Evolutionary conservation across 2,329 filamentous ascomycete species (phyloP).

Genomic region (Pestalotiopsis sp.): DNA sequence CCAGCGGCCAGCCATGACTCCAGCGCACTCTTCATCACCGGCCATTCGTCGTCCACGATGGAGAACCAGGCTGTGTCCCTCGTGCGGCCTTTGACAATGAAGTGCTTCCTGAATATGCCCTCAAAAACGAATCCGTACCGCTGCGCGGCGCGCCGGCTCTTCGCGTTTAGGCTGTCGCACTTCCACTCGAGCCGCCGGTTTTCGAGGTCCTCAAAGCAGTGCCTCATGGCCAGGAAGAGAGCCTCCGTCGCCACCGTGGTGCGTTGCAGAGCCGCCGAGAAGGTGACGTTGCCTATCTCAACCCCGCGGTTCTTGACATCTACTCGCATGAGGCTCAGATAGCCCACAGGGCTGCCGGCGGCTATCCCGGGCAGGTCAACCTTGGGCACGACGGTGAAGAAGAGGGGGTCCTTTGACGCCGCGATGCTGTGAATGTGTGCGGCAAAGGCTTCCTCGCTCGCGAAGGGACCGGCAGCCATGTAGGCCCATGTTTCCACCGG

Average conservation of each 20-base stretch:
- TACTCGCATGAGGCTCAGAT: slow-evolving; percentile 41
- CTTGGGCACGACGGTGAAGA: slow-evolving; percentile 26
- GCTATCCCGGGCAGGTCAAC: slow-evolving; percentile 9
- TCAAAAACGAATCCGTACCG: slow-evolving; percentile 61
- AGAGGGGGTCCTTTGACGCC: slow-evolving; percentile 19
- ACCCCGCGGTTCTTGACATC: slow-evolving; percentile 47
- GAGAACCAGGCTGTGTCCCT: slow-evolving; percentile 63
- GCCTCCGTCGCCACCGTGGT: slow-evolving; percentile 59
- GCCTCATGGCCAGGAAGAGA: slow-evolving; percentile 53
- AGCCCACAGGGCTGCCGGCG: slow-evolving; percentile 21
- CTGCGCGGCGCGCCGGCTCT: slow-evolving; percentile 53
- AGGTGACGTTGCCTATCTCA: slow-evolving; percentile 59
- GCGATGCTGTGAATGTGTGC: slow-evolving; percentile 16
- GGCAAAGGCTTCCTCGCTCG: slow-evolving; percentile 19
- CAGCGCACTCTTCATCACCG: slow-evolving; percentile 41
- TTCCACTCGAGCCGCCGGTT: slow-evolving; percentile 66
- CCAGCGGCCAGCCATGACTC: slow-evolving; percentile 52
- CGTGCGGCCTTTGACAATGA: slow-evolving; percentile 56
- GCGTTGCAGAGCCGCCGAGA: slow-evolving; percentile 48
- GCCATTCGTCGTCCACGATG: slow-evolving; percentile 61
- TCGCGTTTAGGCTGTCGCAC: slow-evolving; percentile 55
- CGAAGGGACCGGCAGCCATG: slow-evolving; percentile 24
- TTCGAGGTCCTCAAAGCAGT: slow-evolving; percentile 53
- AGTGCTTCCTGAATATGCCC: slow-evolving; percentile 61
- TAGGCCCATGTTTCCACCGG: slow-evolving; percentile 18